Base-by-base conservation (phyloP, 352 stramenopile species). In the Pythium rhizo-oryzae region DNA sequence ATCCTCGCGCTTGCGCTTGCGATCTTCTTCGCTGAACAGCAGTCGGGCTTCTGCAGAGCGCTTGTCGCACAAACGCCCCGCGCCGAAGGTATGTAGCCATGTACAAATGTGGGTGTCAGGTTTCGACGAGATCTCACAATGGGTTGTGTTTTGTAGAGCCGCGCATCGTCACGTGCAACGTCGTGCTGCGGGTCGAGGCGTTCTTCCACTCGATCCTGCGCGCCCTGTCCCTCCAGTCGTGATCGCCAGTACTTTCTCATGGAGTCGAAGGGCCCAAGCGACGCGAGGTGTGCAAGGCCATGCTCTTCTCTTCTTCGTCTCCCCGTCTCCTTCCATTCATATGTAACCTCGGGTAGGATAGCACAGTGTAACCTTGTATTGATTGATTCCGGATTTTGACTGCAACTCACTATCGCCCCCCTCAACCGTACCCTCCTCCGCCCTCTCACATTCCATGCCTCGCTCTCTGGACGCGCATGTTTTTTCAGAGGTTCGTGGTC, bases 11-110 rank as follows among this genome's bases (percentile, higher is more conserved):
- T 91, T 37, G 67, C 78, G 21, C 59, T 87, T 35, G 70, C 72
- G 13, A 50, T 85, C n/a, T 75, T 91, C n/a, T 77, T 87, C 41
- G 74, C 65, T 13, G 65, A 76, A 50, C 59, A 72, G 23, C 53
- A 69, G 50, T 70, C 60, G 15, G 49, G 60, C 18, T 67, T 70
- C 33, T 75, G 68, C 62, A 57, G 68, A 59, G 44, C 47, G 0
- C 30, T 75, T 19, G 28, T 70, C 9, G 50, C 41, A 19, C 33
- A 65, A 21, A 46, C 44, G 4, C 51, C 68, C 16, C 57, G 43
- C 4, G 58, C 58, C 11, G 68, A 75, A 52, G 68, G 68, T 75
- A 51, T 57, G 37, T 61, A 52, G 1, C 33, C 24, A 51, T 67
- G 8, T 49, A 23, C n/a, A 9, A 13, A 15, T 28, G 1, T 39